Evolutionary conservation across 2,329 filamentous ascomycete species (phyloP).

Genomic region (Paecilomyces dactylethromorphus): DNA sequence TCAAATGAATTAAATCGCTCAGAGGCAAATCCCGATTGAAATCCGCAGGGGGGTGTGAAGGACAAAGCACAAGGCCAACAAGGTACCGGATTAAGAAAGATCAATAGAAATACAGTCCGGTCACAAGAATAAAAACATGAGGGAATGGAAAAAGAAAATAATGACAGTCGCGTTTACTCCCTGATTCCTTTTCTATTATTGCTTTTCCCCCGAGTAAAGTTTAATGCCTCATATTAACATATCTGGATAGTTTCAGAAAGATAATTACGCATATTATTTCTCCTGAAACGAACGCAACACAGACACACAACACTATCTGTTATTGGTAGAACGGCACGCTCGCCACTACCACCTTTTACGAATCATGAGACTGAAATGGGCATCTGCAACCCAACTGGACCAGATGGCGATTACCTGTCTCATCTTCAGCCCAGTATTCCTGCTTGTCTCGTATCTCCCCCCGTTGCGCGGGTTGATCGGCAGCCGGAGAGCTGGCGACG

Average conservation of each 20-base stretch:
- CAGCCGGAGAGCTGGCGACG: not conserved
- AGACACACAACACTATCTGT: not conserved
- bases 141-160: no score
- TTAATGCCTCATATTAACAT: no score
- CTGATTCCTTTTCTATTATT: no score
- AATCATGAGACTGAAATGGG: not conserved
- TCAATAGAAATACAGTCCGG: not conserved
- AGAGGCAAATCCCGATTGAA: not conserved
- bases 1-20: not conserved
- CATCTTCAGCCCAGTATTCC: not conserved
- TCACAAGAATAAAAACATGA: no score
- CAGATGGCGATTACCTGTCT: not conserved
- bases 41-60: not conserved
- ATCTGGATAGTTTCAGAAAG: no score
- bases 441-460: not conserved
- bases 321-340: not conserved
- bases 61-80: constrained; percentile 2
- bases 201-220: no score
- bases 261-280: not conserved
- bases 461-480: not conserved
- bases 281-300: not conserved
- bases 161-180: no score
- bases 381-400: not conserved
- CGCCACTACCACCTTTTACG: not conserved
- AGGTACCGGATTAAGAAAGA: not conserved